Conservation (phyloP, 2,329 filamentous ascomycete genomes). For the Arthroderma uncinatum region DNA sequence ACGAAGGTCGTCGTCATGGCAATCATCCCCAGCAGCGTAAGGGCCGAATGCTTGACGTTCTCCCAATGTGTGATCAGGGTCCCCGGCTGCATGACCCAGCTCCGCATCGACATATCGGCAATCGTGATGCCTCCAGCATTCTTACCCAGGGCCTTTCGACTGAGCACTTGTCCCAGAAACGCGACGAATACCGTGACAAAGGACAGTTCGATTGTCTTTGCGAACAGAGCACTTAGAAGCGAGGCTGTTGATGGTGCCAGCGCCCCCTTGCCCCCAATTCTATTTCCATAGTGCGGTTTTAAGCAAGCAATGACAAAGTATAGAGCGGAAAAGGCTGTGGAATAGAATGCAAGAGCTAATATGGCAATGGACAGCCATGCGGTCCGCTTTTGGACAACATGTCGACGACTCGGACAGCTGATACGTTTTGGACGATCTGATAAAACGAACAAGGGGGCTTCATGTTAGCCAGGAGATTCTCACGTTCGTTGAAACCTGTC, state of each 20-base stretch:
- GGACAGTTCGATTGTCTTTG: slow-evolving; percentile 65
- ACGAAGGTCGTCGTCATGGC: slow-evolving; percentile 54
- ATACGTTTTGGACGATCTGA: not conserved
- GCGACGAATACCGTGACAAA: slow-evolving; percentile 69
- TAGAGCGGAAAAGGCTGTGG: slow-evolving; percentile 36
- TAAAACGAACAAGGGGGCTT: not conserved
- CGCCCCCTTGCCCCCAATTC: slow-evolving; percentile 43
- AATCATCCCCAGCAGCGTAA: slow-evolving; percentile 53
- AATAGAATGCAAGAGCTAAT: slow-evolving; percentile 29
- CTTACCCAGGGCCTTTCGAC: slow-evolving; percentile 53
- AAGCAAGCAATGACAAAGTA: slow-evolving; percentile 53
- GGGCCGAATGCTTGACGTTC: slow-evolving; percentile 51
- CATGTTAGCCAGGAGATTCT: not conserved
- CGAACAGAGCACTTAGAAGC: slow-evolving; percentile 55
- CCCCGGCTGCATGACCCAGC: slow-evolving; percentile 64
- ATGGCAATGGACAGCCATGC: slow-evolving; percentile 28
- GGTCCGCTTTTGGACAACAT: slow-evolving; percentile 24
- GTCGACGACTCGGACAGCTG: slow-evolving; percentile 23
- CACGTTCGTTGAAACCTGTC: no score
- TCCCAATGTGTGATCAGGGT: slow-evolving; percentile 60
- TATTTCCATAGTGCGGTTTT: slow-evolving; percentile 51
- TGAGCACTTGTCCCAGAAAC: slow-evolving; percentile 63
- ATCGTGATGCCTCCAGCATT: slow-evolving; percentile 56
- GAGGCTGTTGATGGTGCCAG: slow-evolving; percentile 55
- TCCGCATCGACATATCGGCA: slow-evolving; percentile 66